Evolutionary conservation across 495 filamentous ascomycete genomes (phyloP).

Genomic region (Penicillium malachiteum): DNA sequence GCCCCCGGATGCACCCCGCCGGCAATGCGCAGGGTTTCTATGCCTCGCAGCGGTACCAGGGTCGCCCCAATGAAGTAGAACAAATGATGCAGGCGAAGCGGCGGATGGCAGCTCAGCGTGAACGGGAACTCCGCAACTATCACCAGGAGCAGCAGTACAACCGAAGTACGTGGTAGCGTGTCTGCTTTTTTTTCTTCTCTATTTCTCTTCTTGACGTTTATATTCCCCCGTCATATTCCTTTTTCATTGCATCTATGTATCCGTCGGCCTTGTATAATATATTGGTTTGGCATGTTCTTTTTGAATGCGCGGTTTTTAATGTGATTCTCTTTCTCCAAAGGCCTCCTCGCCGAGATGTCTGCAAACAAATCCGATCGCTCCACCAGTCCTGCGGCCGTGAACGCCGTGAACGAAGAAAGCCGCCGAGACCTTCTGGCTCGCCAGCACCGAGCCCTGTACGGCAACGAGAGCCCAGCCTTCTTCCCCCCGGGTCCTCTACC

Average conservation of each 20-base stretch:
- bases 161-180: conserved; percentile 76
- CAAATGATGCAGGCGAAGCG: conserved; percentile 99
- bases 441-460: conserved; percentile 90
- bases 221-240: conserved; percentile 36
- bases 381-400: conserved; percentile 72
- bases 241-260: conserved; percentile 39
- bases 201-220: conserved; percentile 26
- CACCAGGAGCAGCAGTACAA: conserved; percentile 99
- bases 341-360: conserved; percentile 79
- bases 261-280: conserved; percentile 52
- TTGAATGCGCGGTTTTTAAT: conserved; percentile 44
- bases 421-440: conserved; percentile 94
- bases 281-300: conserved; percentile 38
- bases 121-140: conserved; percentile 98
- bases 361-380: conserved; percentile 85
- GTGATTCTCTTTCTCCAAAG: conserved; percentile 49
- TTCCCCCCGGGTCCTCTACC: conserved; percentile 58
- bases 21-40: conserved; percentile 92
- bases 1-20: conserved; percentile 66
- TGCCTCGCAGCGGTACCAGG: conserved; percentile 87
- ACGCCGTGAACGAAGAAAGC: conserved; percentile 82
- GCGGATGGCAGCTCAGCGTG: conserved; percentile 96
- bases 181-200: conserved; percentile 30
- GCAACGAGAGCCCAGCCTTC: conserved; percentile 65
- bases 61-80: conserved; percentile 91